A percentile compares a stretch with the other conserved stretches of the same genome.
These are phyloP conservation scores for Tolypocladium pustulatum DNA, from an alignment of 2,329 filamentous ascomycete species.

Conservation along the genomic window DNA sequence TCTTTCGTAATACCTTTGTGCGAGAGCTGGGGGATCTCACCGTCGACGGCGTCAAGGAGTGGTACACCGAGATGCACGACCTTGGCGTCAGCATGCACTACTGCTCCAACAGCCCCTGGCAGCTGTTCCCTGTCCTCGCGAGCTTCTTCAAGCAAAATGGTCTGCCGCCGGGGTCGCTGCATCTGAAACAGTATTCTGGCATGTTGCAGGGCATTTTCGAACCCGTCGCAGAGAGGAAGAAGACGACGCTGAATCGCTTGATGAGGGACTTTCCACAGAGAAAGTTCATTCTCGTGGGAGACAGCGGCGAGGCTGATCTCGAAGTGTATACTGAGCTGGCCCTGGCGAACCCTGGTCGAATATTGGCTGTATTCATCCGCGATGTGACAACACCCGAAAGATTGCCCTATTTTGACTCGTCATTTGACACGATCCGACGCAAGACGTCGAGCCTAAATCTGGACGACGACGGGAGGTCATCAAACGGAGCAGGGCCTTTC, in stretches of 20 bases:
- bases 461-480: slow-evolving; percentile 12
- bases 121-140: slow-evolving; percentile 81
- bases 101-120: slow-evolving; percentile 99
- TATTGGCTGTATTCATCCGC: slow-evolving; percentile 84
- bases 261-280: slow-evolving; percentile 81
- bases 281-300: slow-evolving; percentile 83
- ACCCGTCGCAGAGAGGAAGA: slow-evolving; percentile 90
- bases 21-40: slow-evolving; percentile 72
- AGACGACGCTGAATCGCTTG: slow-evolving; percentile 74
- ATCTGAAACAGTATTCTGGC: slow-evolving; percentile 90
- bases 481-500: slow-evolving; percentile 6
- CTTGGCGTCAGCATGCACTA: slow-evolving; percentile 89
- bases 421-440: slow-evolving; percentile 20
- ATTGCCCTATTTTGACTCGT: slow-evolving; percentile 66
- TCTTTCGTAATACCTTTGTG: slow-evolving; percentile 93
- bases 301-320: slow-evolving; percentile 92
- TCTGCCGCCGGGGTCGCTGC: slow-evolving; percentile 79
- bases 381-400: slow-evolving; percentile 78
- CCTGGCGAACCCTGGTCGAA: slow-evolving; percentile 67
- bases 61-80: slow-evolving; percentile 69
- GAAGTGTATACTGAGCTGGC: slow-evolving; percentile 97
- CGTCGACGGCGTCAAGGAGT: slow-evolving; percentile 78
- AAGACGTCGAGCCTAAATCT: slow-evolving; percentile 15
- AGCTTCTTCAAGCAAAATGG: slow-evolving; percentile 74
- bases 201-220: slow-evolving; percentile 98